Conservation (phyloP, 1,284 basidiomycete genomes). For the Rugosomyces carneus region DNA sequence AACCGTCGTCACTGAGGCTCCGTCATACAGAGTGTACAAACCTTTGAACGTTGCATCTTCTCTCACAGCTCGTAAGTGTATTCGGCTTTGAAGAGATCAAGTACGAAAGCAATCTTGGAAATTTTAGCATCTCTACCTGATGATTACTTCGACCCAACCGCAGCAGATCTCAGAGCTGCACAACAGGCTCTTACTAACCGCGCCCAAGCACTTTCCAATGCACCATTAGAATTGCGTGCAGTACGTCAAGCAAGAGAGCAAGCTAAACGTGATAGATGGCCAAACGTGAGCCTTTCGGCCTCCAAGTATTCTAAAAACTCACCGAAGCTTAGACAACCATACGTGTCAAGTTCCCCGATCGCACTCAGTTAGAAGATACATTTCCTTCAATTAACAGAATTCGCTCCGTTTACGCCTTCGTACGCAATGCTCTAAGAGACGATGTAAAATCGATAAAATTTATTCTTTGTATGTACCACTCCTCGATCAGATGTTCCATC, state of each 20-base stretch:
- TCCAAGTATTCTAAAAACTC: conserved; percentile 4
- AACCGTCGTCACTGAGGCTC: not conserved
- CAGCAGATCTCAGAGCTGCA: conserved; percentile 68
- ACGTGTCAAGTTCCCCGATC: conserved; percentile 75
- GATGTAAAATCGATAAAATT: conserved; percentile 74
- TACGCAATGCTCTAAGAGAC: conserved; percentile 64
- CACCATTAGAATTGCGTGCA: conserved; percentile 68
- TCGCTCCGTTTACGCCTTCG: conserved; percentile 75
- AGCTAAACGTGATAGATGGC: conserved; percentile 61
- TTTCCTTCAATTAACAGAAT: conserved; percentile 78
- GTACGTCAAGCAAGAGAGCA: conserved; percentile 63
- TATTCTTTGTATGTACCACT: conserved; percentile 59
- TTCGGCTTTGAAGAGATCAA: not conserved
- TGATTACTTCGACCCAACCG: conserved; percentile 68
- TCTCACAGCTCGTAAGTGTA: conserved; percentile 20
- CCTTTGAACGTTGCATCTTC: conserved; percentile 25
- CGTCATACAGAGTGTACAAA: conserved; percentile 28
- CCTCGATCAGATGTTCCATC: conserved; percentile 1
- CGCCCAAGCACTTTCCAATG: conserved; percentile 65
- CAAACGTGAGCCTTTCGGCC: conserved; percentile 44
- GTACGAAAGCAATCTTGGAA: not conserved
- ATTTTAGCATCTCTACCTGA: conserved; percentile 45
- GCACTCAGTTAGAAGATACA: conserved; percentile 73
- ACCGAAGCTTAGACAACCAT: conserved; percentile 61
- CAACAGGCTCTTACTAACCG: conserved; percentile 59